Base-by-base conservation (phyloP, 2,329 filamentous ascomycete genomes). In the Didymella pomorum region DNA sequence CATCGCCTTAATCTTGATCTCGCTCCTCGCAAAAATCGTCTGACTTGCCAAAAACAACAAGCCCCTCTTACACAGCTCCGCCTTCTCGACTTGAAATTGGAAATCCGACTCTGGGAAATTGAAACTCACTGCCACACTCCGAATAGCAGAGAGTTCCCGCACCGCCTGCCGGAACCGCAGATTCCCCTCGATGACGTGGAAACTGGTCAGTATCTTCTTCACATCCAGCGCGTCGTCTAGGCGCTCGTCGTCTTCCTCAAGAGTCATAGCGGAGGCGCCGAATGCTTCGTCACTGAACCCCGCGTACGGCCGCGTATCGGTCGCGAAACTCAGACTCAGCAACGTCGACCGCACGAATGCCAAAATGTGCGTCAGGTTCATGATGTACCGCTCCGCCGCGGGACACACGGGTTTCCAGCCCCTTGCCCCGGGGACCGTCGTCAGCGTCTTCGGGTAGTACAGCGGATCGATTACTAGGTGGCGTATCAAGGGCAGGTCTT, bases 31-130 rank as follows among this genome's bases (percentile, higher is more conserved):
- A 47, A 71, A 66, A 41, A 74, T 47, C 20, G 73, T 69, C 52
- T 73, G 71, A 9, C 71, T 69, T 1, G 69, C 70, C 21, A 75
- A 41, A 26, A 70, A 54, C 37, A 73, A 56, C 31, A 75, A 58
- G 6, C 65, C 63, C 28, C 64, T 56, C 25, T 47, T 60, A 26
- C 56, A 48, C 31, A 75, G 55, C 11, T 63, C 56, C 1, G 33
- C 41, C 31, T 61, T 63, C 9, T 52, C 49, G 0, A 73, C 52
- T 1, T 41, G 41, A 11, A 65, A 64, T 11, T 68, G 59, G 57
- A 70, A 74, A 33, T 67, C 71, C 44, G 66, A 69, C 49, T 76
- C 71, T 1, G 65, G 61, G 49, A 75, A 75, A 18, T 67, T 64
- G 43, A 74, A 74, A n/a, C 58, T 47, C 3, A 74, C 49, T 9